A percentile compares a stretch with the other conserved stretches of the same genome.
Evolutionary conservation across 805 yeast species (phyloP).

Genomic region (Metschnikowia corniflorae): DNA sequence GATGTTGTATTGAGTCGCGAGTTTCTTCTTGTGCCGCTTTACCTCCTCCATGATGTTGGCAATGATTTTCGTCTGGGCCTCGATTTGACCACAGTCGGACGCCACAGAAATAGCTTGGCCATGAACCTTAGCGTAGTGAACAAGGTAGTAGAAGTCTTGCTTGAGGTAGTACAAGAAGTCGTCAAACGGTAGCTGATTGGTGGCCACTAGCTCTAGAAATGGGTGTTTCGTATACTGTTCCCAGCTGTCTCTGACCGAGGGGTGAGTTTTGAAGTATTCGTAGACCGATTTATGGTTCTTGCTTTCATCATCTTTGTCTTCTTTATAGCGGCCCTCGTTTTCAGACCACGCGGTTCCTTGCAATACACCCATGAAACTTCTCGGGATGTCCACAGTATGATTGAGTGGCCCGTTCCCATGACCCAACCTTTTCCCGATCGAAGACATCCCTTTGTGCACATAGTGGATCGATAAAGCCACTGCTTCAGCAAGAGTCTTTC

Average conservation of each 20-base stretch:
- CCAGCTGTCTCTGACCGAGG: slow-evolving; percentile 56
- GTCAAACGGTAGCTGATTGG: slow-evolving; percentile 44
- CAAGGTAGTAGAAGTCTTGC: slow-evolving; percentile 68
- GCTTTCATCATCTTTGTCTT: too few species aligned
- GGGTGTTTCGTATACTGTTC: slow-evolving; percentile 54
- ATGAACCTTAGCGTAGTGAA: slow-evolving; percentile 66
- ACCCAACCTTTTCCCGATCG: slow-evolving; percentile 1
- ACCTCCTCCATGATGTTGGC: slow-evolving; percentile 53
- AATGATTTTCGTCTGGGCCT: slow-evolving; percentile 49
- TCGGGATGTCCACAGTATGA: slow-evolving; percentile 2
- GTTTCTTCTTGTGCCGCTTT: slow-evolving; percentile 49
- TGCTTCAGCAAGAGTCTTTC: slow-evolving; percentile 43
- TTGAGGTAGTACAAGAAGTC: slow-evolving; percentile 52
- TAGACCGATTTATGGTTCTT: slow-evolving; percentile 24
- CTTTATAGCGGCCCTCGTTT: too few species aligned
- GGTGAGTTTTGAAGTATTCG: slow-evolving; percentile 53
- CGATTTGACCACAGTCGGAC: slow-evolving; percentile 49
- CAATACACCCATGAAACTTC: slow-evolving; percentile 2
- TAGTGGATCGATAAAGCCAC: slow-evolving; percentile 58
- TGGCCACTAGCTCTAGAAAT: slow-evolving; percentile 54
- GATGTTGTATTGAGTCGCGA: slow-evolving; percentile 40
- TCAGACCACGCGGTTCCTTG: slow-evolving; percentile 1
- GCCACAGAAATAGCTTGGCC: slow-evolving; percentile 62
- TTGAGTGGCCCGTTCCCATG: slow-evolving; percentile 8
- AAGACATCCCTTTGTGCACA: slow-evolving; percentile 60